Conservation (phyloP, 345 rosid species). For the Anacardium occidentale region DNA sequence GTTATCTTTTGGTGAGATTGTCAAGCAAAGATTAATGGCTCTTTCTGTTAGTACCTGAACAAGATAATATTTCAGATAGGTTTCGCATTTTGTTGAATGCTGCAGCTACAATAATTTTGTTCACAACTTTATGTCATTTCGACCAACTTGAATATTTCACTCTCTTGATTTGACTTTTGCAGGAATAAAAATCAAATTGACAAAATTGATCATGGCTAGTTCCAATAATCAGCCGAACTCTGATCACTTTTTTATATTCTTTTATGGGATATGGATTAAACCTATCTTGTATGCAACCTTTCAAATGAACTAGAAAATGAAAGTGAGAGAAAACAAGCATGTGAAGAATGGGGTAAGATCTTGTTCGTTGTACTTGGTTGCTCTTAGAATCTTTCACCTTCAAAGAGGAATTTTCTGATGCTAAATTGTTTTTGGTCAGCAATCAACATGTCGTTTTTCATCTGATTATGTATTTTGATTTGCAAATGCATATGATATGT, state of each 20-base stretch:
- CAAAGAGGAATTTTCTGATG: neutral
- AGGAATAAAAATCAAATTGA: neutral
- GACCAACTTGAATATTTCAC: neutral
- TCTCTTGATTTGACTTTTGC: neutral
- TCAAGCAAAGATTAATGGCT: neutral
- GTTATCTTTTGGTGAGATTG: neutral
- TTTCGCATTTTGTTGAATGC: neutral
- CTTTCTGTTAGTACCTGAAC: neutral
- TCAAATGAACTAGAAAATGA: neutral
- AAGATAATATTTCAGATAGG: neutral
- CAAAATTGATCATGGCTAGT: too few species aligned
- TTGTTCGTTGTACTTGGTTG: constrained; percentile 19
- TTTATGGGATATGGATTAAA: neutral
- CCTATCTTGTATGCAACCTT: neutral
- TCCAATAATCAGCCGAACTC: too few species aligned
- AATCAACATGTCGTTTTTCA: too few species aligned
- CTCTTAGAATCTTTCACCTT: constrained; percentile 2
- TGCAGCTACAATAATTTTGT: neutral
- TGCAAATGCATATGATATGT: too few species aligned
- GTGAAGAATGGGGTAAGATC: constrained; percentile 1
- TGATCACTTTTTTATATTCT: too few species aligned
- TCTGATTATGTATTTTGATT: too few species aligned
- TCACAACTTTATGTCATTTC: neutral
- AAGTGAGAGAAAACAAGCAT: neutral
- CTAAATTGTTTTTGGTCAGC: too few species aligned